phyloP scores from a whole-genome alignment of 2,329 filamentous ascomycete genomes.

The Talaromyces sp. region DNA sequence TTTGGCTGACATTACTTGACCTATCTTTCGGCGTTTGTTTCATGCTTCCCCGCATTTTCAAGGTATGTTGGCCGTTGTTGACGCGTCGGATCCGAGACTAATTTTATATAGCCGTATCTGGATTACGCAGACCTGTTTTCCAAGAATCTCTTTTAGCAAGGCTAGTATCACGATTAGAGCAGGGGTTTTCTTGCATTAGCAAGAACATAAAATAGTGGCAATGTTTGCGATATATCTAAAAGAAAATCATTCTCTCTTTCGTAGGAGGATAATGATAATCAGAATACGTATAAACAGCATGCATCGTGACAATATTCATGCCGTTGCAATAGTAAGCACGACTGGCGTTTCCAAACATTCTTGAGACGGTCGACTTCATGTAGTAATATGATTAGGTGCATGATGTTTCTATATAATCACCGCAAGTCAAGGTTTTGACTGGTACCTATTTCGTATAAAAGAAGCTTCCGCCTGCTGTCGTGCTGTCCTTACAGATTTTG shows the following conservation, averaged over 20 bases:
- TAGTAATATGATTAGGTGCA: not conserved
- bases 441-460: slow-evolving; percentile 6
- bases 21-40: not conserved
- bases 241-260: not conserved
- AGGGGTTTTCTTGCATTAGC: not conserved
- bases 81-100: not conserved
- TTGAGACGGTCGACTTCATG: not conserved
- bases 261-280: no score
- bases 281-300: no score
- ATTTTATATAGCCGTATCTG: not conserved
- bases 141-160: no score
- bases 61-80: not conserved
- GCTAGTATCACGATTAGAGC: not conserved
- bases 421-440: not conserved
- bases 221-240: not conserved
- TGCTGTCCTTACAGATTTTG: slow-evolving; percentile 28
- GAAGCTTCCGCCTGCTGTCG: slow-evolving; percentile 21
- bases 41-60: not conserved
- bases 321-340: not conserved
- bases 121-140: not conserved
- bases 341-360: not conserved
- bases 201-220: not conserved
- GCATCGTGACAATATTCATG: not conserved
- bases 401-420: not conserved
- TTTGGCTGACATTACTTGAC: not conserved